Evolutionary conservation across 768 basidiomycete genomes (phyloP), one percentile per base, ranked within the genome.

Genomic region (Serendipita sp.): DNA sequence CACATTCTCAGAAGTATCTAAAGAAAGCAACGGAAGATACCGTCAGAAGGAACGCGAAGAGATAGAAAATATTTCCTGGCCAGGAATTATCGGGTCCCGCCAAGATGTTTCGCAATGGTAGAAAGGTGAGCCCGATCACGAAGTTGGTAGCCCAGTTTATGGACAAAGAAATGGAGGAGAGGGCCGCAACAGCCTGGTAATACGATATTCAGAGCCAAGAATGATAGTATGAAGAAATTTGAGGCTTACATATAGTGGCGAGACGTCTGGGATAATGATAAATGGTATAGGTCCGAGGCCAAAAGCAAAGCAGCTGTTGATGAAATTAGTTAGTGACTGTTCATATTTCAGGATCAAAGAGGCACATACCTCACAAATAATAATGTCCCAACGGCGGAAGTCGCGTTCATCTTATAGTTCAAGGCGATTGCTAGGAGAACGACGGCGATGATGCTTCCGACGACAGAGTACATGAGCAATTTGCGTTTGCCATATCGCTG

Each of bases 221-320:
- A 16, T 50, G 36, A 5, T 18, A 16, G 15, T 48, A 11, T 60
- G 18, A 23, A 3, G 27, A 62, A 45, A 40, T 13, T 50, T 23
- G 58, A 45, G 44, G 77, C 88, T 66, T 72, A 87, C 91, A 69
- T 87, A 80, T 60, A 80, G 73, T 1, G 91, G 91, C 2, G 92
- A 86, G 23, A 96, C 83, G 70, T 97, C 93, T 15, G 92, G 84
- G 36, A 95, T 84, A 73, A 97, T 85, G 44, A 98, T 83, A 70
- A 93, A 98, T 0, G 95, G 94, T 37, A 97, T 76, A 1, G 95
- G 93, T 0, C 95, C 95, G 16, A 97, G 78, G 1, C 94, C 95
- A 37, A 87, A 74, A 1, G 93, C 89, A 73, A 94, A 97, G 0
- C 89, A 87, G 74, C 88, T 89, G 65, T 53, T 58, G 43, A 65